These are phyloP conservation scores for Tolypocladium tundrense DNA, from an alignment of 2,329 filamentous ascomycete genomes.

Conservation along the genomic window DNA sequence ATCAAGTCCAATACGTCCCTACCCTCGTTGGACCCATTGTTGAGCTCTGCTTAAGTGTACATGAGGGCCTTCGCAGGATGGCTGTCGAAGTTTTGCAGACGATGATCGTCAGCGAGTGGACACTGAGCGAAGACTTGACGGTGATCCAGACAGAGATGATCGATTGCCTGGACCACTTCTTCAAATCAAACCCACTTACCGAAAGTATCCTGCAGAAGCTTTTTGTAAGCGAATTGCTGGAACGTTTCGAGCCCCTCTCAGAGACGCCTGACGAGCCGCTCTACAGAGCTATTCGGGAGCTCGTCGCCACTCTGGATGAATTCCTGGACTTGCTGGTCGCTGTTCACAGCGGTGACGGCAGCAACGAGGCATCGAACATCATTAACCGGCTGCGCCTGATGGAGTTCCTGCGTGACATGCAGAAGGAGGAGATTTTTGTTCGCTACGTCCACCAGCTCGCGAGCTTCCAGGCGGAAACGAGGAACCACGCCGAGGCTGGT, in stretches of 20 bases:
- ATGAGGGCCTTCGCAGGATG: slow-evolving; percentile 79
- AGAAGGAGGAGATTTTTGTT: slow-evolving; percentile 93
- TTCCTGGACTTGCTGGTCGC: slow-evolving; percentile 84
- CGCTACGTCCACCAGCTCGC: slow-evolving; percentile 91
- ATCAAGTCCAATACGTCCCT: slow-evolving; percentile 97
- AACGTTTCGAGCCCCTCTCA: slow-evolving; percentile 65
- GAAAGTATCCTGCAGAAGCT: slow-evolving; percentile 88
- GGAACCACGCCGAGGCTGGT: slow-evolving; percentile 80
- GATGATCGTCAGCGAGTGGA: slow-evolving; percentile 99
- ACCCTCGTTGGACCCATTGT: slow-evolving; percentile 84
- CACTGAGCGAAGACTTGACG: slow-evolving; percentile 80
- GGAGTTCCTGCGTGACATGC: slow-evolving; percentile 94
- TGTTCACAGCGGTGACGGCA: slow-evolving; percentile 67
- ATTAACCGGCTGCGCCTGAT: slow-evolving; percentile 85
- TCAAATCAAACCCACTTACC: slow-evolving; percentile 79
- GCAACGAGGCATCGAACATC: slow-evolving; percentile 67
- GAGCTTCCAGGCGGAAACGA: slow-evolving; percentile 60
- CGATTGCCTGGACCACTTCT: slow-evolving; percentile 79
- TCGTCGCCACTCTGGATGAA: slow-evolving; percentile 80
- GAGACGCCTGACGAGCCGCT: slow-evolving; percentile 60
- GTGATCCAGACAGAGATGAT: slow-evolving; percentile 95
- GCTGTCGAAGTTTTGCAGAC: slow-evolving; percentile 90
- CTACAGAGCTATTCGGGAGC: slow-evolving; percentile 62
- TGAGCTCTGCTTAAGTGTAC: slow-evolving; percentile 87
- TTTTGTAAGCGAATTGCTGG: slow-evolving; percentile 77